Evolutionary conservation across 257 asterid genomes (phyloP).

Genomic region (Leptodermis oblonga): DNA sequence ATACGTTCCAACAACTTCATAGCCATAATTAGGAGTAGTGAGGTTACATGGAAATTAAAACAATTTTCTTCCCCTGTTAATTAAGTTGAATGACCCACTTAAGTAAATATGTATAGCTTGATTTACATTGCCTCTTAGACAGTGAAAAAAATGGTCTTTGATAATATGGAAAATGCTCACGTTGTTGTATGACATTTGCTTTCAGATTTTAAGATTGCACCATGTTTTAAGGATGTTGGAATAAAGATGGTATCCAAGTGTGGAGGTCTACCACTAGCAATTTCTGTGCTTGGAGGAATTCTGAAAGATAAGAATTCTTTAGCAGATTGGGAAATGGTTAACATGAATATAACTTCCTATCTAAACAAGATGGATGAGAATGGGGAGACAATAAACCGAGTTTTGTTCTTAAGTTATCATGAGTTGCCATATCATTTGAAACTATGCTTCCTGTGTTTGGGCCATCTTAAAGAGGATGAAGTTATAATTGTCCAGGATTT

Average conservation of each 20-base stretch:
- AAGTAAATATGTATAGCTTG: background rate
- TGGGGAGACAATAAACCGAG: background rate
- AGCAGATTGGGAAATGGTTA: slow-evolving; percentile 11
- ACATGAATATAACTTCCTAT: background rate
- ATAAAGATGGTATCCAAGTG: slow-evolving; percentile 17
- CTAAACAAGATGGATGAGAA: background rate
- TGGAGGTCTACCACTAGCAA: slow-evolving; percentile 38
- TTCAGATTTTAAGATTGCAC: background rate
- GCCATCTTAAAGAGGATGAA: background rate
- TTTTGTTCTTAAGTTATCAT: background rate
- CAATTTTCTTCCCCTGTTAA: background rate
- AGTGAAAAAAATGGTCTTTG: too few relatives aligned
- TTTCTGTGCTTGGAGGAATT: slow-evolving; percentile 40
- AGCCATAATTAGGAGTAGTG: too few relatives aligned
- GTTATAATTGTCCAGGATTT: fast-evolving
- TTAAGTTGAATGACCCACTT: too few relatives aligned
- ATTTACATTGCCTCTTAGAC: too few relatives aligned
- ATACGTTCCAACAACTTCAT: too few relatives aligned
- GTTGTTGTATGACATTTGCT: background rate
- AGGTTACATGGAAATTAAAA: background rate
- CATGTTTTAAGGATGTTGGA: slow-evolving; percentile 3
- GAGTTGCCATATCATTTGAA: background rate
- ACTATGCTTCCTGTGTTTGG: background rate
- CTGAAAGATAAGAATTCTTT: slow-evolving; percentile 10
- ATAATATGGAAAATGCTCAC: too few relatives aligned